A percentile compares a stretch with the other conserved stretches of the same genome.
Evolutionary conservation across 169 alveolate species (phyloP).

Genomic region (Babesia gibsoni): DNA sequence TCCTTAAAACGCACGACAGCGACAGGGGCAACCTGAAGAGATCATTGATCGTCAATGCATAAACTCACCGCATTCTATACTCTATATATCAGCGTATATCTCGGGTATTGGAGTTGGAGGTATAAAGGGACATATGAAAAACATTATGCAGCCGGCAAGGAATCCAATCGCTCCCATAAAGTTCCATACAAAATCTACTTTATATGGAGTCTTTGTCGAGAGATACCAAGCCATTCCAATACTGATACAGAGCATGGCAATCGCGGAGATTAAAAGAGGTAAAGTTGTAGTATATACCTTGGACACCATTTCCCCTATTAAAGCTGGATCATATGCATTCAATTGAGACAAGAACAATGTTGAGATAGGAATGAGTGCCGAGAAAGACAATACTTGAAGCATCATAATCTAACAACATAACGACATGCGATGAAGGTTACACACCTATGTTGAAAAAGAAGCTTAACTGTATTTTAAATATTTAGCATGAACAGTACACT

Average conservation of each 20-base stretch:
- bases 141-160: constrained; percentile 12
- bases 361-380: background rate
- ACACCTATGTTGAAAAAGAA: background rate
- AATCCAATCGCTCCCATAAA: constrained; percentile 8
- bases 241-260: background rate
- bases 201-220: background rate
- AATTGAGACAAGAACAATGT: background rate
- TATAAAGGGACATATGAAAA: constrained; percentile 10
- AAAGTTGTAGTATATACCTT: background rate
- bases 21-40: too few species aligned
- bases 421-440: background rate
- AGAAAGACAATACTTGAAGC: background rate
- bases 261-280: background rate
- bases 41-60: too few species aligned
- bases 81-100: too few species aligned
- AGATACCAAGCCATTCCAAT: constrained; percentile 16
- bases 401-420: too few species aligned
- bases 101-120: constrained; percentile 6
- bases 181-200: constrained; percentile 1
- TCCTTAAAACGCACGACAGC: too few species aligned
- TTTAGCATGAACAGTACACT: background rate
- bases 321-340: background rate
- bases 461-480: background rate
- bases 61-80: too few species aligned
- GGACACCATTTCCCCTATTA: background rate